Percentiles rank a stretch among this genome's conserved stretches.
Evolutionary conservation across 768 basidiomycete genomes (phyloP).

Genomic region (Phlegmacium glaucopus): DNA sequence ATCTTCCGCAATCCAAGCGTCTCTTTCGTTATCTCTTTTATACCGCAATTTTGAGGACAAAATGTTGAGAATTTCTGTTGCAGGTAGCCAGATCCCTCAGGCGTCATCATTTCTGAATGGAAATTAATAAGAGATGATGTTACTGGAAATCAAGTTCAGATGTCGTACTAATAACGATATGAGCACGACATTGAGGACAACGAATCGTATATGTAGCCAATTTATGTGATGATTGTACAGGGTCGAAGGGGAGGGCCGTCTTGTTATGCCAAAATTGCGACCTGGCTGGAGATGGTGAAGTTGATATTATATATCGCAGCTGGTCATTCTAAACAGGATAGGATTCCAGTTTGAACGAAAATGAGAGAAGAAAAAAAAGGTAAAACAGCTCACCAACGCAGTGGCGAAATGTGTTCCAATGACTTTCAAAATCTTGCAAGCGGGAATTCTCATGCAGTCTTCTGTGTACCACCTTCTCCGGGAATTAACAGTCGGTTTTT

Average conservation of each 20-base stretch:
- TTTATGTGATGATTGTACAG: not conserved
- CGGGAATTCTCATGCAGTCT: constrained; percentile 18
- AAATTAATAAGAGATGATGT: constrained; percentile 1
- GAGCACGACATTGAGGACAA: constrained; percentile 16
- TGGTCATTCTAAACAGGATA: constrained; percentile 1
- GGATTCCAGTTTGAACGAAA: constrained; percentile 20
- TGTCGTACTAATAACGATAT: not conserved
- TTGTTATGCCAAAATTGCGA: constrained; percentile 6
- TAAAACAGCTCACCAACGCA: constrained; percentile 11
- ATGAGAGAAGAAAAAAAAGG: not conserved
- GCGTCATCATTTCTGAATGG: constrained; percentile 26
- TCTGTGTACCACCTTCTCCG: constrained; percentile 25
- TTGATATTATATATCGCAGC: constrained; percentile 2
- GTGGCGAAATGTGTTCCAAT: constrained; percentile 10
- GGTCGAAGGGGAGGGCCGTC: constrained; percentile 7
- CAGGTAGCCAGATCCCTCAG: constrained; percentile 40
- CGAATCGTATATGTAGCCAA: constrained; percentile 11
- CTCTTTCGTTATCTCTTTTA: constrained; percentile 35
- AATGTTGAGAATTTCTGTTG: constrained; percentile 32
- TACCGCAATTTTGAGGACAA: constrained; percentile 34
- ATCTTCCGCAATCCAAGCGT: constrained; percentile 41
- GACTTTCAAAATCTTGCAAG: constrained; percentile 12
- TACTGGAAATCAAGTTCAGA: too few relatives aligned
- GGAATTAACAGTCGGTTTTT: not conserved
- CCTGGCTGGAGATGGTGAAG: not conserved